Evolutionary conservation across 768 basidiomycete species (phyloP).

Genomic region (Termitomyces sp.): DNA sequence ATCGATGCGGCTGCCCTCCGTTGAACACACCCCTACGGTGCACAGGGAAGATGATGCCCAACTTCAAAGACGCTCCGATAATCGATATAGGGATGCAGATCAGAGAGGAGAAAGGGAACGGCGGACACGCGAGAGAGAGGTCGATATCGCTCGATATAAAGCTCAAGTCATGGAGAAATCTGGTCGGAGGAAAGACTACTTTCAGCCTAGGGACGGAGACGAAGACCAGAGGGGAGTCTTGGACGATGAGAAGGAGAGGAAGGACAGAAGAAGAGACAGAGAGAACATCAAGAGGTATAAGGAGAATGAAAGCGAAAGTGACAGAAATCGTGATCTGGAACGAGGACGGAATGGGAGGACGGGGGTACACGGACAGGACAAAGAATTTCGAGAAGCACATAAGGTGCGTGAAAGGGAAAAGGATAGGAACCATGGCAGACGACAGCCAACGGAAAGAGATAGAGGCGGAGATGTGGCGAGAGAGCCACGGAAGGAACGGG

Average conservation of each 20-base stretch:
- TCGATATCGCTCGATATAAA: neutral
- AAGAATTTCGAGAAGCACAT: neutral
- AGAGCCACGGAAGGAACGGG: conserved; percentile 5
- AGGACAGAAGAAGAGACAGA: neutral
- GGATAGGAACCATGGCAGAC: conserved; percentile 6
- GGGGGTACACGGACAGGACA: conserved; percentile 9
- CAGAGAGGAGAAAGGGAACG: neutral
- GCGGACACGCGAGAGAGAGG: neutral
- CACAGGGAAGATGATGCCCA: neutral
- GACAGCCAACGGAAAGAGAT: conserved; percentile 6
- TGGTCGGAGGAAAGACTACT: conserved; percentile 4
- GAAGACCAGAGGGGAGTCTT: conserved; percentile 1
- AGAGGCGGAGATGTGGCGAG: conserved; percentile 5
- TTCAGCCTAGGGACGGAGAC: conserved; percentile 18
- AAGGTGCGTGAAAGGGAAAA: conserved; percentile 6
- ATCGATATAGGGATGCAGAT: neutral
- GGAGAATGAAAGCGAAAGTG: conserved; percentile 4
- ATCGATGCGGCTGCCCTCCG: neutral
- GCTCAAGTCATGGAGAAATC: conserved; percentile 12
- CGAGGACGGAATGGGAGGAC: conserved; percentile 13
- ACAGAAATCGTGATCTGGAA: conserved; percentile 9
- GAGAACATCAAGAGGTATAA: conserved; percentile 10
- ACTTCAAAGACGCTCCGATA: neutral
- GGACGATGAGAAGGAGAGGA: neutral
- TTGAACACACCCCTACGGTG: neutral